phyloP scores from a whole-genome alignment of 495 filamentous ascomycete species.

The Endocarpon pusillum region DNA sequence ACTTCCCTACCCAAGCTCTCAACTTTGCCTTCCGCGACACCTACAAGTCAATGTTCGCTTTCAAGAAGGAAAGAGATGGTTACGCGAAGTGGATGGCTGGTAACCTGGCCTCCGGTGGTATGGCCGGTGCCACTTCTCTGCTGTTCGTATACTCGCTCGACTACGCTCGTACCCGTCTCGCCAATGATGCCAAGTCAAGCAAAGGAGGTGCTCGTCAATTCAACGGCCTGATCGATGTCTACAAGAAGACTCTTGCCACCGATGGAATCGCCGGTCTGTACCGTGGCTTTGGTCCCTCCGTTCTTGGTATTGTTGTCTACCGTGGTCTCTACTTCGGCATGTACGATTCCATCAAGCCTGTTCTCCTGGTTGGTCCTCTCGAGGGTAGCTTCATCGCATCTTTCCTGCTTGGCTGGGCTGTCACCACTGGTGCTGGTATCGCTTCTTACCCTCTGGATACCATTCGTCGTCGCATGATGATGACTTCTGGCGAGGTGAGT shows the following conservation, averaged over 20 bases:
- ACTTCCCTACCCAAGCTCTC: conserved; percentile 98
- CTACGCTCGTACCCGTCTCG: conserved; percentile 99
- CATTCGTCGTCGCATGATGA: conserved; percentile 99
- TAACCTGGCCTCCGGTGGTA: conserved; percentile 99
- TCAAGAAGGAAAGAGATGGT: conserved; percentile 98
- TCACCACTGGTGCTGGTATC: conserved; percentile 99
- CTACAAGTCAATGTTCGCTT: conserved; percentile 99
- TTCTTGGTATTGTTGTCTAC: conserved; percentile 97
- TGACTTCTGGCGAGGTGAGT: conserved; percentile 73
- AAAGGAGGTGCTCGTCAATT: conserved; percentile 98
- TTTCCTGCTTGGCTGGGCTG: conserved; percentile 94
- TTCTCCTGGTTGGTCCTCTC: conserved; percentile 79
- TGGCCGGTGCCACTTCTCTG: conserved; percentile 97
- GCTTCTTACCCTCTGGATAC: conserved; percentile 99
- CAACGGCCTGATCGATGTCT: conserved; percentile 98
- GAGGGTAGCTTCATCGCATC: conserved; percentile 98
- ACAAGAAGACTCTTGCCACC: conserved; percentile 98
- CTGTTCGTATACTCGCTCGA: conserved; percentile 99
- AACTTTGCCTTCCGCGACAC: conserved; percentile 99
- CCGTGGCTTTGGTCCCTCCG: conserved; percentile 99
- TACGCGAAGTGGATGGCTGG: conserved; percentile 98
- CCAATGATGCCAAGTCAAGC: conserved; percentile 97
- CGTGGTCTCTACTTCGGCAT: conserved; percentile 99
- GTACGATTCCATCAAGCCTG: conserved; percentile 99
- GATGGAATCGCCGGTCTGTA: conserved; percentile 99